A percentile compares a stretch with the other conserved stretches of the same genome.
Evolutionary conservation across 2,329 filamentous ascomycete genomes (phyloP).

Genomic region (Diaporthe sp.): DNA sequence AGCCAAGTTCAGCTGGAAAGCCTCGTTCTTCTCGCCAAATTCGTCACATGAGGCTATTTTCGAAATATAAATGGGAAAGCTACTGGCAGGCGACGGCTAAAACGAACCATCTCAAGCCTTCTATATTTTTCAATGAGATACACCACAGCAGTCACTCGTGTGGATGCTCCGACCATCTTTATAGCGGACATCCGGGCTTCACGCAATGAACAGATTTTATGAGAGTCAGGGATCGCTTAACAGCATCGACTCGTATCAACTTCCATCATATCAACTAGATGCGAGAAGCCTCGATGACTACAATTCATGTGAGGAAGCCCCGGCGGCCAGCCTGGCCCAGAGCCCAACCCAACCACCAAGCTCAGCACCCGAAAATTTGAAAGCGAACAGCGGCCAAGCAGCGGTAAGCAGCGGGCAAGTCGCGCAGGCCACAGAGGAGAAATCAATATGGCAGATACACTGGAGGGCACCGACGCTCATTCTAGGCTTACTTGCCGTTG

Average conservation of each 20-base stretch:
- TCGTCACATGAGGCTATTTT: no score
- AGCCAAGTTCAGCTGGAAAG: no score
- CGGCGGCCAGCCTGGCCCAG: not conserved
- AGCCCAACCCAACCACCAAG: not conserved
- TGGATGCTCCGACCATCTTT: not conserved
- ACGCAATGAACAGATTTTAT: not conserved
- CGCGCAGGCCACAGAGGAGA: not conserved
- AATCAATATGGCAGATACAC: not conserved
- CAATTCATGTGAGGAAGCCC: not conserved
- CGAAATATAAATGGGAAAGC: no score
- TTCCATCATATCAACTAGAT: not conserved
- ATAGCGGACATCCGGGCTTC: not conserved
- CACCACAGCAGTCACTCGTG: not conserved
- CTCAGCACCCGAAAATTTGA: not conserved
- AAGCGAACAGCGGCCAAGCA: not conserved
- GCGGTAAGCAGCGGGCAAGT: not conserved
- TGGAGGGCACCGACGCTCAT: slow-evolving; percentile 6
- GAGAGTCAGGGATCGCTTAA: no score
- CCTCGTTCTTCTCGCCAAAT: no score
- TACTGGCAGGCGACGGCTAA: not conserved
- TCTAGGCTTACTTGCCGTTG: not conserved
- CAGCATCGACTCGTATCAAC: not conserved
- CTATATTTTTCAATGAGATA: not conserved
- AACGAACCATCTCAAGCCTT: not conserved
- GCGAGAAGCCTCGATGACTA: not conserved